phyloP scores from a whole-genome alignment of 2,329 filamentous ascomycete genomes.

The Tolypocladium pustulatum region DNA sequence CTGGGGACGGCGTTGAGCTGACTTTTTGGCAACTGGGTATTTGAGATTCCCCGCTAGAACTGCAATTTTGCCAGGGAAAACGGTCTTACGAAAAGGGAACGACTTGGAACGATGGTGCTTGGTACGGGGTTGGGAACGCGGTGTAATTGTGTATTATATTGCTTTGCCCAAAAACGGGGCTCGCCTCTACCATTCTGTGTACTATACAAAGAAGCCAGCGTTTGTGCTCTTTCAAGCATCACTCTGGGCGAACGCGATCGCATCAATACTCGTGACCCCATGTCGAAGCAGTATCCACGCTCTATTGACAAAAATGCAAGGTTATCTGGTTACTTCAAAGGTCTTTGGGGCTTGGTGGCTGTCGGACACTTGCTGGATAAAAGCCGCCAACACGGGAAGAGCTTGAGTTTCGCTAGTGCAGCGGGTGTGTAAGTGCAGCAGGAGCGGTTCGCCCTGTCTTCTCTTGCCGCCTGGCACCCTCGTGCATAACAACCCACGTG shows the following conservation, averaged over 20 bases:
- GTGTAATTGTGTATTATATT: background rate
- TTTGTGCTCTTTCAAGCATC: background rate
- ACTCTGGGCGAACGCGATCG: background rate
- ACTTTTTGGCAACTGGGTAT: conserved; percentile 1
- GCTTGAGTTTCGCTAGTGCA: background rate
- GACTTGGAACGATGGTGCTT: background rate
- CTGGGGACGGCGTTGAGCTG: background rate
- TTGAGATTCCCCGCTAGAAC: background rate
- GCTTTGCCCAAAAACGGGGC: background rate
- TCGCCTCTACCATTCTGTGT: background rate
- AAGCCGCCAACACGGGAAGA: background rate
- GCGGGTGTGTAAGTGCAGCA: background rate
- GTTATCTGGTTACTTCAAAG: background rate
- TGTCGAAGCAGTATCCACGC: background rate
- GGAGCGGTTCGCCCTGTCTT: too few relatives aligned
- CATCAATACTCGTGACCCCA: background rate
- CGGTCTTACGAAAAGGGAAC: background rate
- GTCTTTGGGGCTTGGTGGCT: background rate
- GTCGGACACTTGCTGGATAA: background rate
- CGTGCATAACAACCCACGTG: background rate
- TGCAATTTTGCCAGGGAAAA: background rate
- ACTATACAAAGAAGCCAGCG: background rate
- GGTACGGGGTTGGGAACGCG: background rate
- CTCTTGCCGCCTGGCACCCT: background rate
- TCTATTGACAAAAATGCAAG: background rate